Evolutionary conservation across 805 yeast species (phyloP).

Genomic region (Yamadazyma phyllophila): DNA sequence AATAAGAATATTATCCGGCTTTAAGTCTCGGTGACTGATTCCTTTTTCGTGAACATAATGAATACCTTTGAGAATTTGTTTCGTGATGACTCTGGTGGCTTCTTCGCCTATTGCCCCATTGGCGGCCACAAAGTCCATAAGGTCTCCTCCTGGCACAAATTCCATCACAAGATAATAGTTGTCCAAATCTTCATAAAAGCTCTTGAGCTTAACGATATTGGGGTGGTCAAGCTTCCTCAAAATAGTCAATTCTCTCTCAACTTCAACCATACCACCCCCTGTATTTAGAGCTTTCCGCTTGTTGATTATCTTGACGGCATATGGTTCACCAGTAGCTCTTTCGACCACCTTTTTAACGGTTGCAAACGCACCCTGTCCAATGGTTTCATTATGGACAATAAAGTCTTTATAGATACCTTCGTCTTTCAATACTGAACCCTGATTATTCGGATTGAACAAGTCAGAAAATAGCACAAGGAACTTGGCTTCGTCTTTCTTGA

Average conservation of each 20-base stretch:
- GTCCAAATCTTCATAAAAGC: constrained; percentile 80
- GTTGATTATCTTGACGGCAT: constrained; percentile 87
- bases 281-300: constrained; percentile 71
- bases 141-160: constrained; percentile 92
- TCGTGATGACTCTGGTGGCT: constrained; percentile 81
- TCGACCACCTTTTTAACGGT: constrained; percentile 90
- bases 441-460: constrained; percentile 31
- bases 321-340: constrained; percentile 78
- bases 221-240: constrained; percentile 77
- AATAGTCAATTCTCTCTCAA: constrained; percentile 80
- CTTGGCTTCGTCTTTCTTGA: constrained; percentile 61
- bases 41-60: constrained; percentile 85
- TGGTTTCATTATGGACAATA: constrained; percentile 76
- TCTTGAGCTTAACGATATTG: constrained; percentile 77
- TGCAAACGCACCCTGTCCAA: constrained; percentile 99
- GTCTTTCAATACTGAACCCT: constrained; percentile 29
- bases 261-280: constrained; percentile 66
- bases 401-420: constrained; percentile 68
- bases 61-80: constrained; percentile 81
- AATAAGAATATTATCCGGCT: constrained; percentile 92
- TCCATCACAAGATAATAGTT: constrained; percentile 92
- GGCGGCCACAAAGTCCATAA: constrained; percentile 95
- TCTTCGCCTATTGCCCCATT: constrained; percentile 91
- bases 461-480: constrained; percentile 53
- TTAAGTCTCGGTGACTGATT: constrained; percentile 92